Evolutionary conservation across 345 rosid species (phyloP), one percentile per base, ranked within the genome.

Genomic region (Raphanus sativus): DNA sequence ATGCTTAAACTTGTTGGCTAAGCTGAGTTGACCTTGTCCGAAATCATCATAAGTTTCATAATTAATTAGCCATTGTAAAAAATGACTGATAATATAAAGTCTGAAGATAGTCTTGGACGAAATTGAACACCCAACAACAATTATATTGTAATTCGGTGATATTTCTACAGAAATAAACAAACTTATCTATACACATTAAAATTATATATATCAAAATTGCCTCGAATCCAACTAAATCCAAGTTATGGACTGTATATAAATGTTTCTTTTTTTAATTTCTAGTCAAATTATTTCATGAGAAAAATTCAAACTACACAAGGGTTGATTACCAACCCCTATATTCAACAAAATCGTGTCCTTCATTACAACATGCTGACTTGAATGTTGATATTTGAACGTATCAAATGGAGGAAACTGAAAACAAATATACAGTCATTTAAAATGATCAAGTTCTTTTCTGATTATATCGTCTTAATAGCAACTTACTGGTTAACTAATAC

Each of bases 1-100:
- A 45, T 67, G 68, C 73, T 61, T 33, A 50, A 69, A 69, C 80
- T 76, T 76, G 74, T 76, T 62, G 69, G 52, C 64, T 69, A 69
- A 69, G 80, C 64, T 76, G 64, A 69, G 62, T 50, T 33, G 74
- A 21, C 40, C 13, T 12, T 60, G 36, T 67, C 68, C 10, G 13
- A 17, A 40, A 42, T 29, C 16, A 30, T 55, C 13, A 34, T 42
- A 42, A 30, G 32, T 28, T 38, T 40, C 59, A 38, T 66, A 12
- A 58, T 74, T 16, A 74, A 26, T 75, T 42, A 75, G 16, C 12
- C 16, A 55, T 34, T 24, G 1, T 34, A 56, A 50, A 55, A 64
- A 54, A 54, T 15, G 66, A 21, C 40, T 36, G 13, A 65, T 61
- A 15, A 65, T 61, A 15, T 15, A 16, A 36, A 10, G 24, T 65